Base-by-base conservation (phyloP, 164 flowering plant species). In the Chimonanthus salicifolius region DNA sequence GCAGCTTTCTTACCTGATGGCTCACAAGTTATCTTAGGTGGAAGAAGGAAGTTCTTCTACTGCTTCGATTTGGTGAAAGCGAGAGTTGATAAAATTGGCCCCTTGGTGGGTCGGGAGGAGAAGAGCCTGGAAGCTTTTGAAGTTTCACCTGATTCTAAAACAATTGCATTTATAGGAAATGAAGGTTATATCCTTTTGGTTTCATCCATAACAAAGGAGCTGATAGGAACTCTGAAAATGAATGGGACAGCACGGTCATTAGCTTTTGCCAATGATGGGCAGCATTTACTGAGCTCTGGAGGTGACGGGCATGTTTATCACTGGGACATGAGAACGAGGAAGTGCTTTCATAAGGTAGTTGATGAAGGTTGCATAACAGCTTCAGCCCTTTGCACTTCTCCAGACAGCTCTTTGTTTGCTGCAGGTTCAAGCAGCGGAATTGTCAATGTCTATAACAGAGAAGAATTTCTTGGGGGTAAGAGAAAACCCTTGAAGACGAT, bases 221-320 rank as follows among this genome's bases (percentile, higher is more conserved):
- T 92, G 18, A 87, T 94, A 21, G 97, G 97, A 69, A 94, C 99
- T 18, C 74, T 92, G 21, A 94, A 94, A 84, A 94, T 94, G 99
- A 94, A 94, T 76, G 99, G 99, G 7, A 88, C 92, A 15, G 91
- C 80, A 47, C 90, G 94, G 2, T 84, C 97, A 45, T 68, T 94
- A 70, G 94, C 97, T 46, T 94, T 94, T 80, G 77, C 94, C 16
- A 79, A 86, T 62, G 88, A 85, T 78, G 99, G 97, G 48, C 80
- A 77, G 50, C 84, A 91, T 16, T 80, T 94, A 67, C 62, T 94
- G 79, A 90, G 94, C 84, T 82, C 91, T 18, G 99, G 99, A 15
- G 99, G 97, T 7, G 99, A 94, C 76, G 98, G 98, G 18, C 90
- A 91, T 75, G 76, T 94, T 49, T 94, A 94, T 74, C 97, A 91